These are phyloP conservation scores for Salisapilia sapeloensis DNA, from an alignment of 352 stramenopile genomes.

Conservation along the genomic window DNA sequence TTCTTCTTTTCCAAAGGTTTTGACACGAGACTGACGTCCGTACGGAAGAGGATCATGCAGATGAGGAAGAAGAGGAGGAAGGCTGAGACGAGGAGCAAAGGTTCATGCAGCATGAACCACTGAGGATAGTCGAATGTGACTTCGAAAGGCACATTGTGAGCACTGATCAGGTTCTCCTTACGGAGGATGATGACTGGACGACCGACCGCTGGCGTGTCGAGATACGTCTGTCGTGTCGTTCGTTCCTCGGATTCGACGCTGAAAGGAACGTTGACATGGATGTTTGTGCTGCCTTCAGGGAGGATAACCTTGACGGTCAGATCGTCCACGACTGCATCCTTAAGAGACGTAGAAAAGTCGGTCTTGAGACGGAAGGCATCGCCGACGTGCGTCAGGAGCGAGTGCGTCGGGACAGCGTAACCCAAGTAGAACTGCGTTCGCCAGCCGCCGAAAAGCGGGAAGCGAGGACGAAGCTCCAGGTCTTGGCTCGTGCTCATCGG, in stretches of 20 bases:
- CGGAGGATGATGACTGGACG: slow-evolving; percentile 64
- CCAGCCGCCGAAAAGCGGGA: slow-evolving; percentile 81
- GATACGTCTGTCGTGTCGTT: slow-evolving; percentile 64
- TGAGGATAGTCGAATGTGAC: slow-evolving; percentile 76
- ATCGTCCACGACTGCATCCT: slow-evolving; percentile 66
- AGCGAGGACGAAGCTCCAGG: slow-evolving; percentile 69
- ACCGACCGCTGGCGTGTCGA: slow-evolving; percentile 66
- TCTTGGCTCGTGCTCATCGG: slow-evolving; percentile 29
- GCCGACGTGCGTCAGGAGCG: slow-evolving; percentile 43
- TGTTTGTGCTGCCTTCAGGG: slow-evolving; percentile 62
- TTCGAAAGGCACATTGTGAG: slow-evolving; percentile 73
- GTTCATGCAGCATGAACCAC: slow-evolving; percentile 76
- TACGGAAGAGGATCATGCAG: slow-evolving; percentile 72
- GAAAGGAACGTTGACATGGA: slow-evolving; percentile 56
- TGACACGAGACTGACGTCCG: slow-evolving; percentile 56
- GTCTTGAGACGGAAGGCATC: slow-evolving; percentile 70
- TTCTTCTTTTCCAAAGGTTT: slow-evolving; percentile 34
- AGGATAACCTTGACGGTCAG: slow-evolving; percentile 79
- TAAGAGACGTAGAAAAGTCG: slow-evolving; percentile 72
- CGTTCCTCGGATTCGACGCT: slow-evolving; percentile 9
- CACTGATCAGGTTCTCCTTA: slow-evolving; percentile 72
- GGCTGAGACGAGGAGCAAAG: slow-evolving; percentile 62
- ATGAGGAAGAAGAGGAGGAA: slow-evolving; percentile 77
- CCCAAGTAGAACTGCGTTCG: slow-evolving; percentile 82
- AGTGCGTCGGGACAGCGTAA: slow-evolving; percentile 73